A percentile compares a stretch with the other conserved stretches of the same genome.
Evolutionary conservation across 306 rosid species (phyloP).

Genomic region (Trifolium dubium): DNA sequence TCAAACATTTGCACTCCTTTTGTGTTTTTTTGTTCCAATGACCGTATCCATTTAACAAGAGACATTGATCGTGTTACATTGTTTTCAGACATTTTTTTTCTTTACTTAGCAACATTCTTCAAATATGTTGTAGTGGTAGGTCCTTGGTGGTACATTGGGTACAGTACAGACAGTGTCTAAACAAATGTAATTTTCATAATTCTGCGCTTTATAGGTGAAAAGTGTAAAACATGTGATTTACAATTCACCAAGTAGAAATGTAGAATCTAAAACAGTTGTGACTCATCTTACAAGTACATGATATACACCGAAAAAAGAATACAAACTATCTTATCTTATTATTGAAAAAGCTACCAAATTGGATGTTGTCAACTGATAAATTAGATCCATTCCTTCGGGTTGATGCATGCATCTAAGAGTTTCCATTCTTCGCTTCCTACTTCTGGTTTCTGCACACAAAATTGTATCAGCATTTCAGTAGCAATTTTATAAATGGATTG

Average conservation of each 20-base stretch:
- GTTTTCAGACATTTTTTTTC: no score
- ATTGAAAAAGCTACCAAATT: conserved; percentile 4
- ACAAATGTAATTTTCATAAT: conserved; percentile 21
- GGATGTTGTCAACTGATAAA: conserved; percentile 26
- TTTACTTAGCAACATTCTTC: no score
- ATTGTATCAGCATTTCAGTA: conserved; percentile 30
- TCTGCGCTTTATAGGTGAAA: conserved; percentile 28
- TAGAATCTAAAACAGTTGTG: conserved; percentile 31
- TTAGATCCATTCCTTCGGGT: conserved; percentile 92
- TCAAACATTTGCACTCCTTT: no score
- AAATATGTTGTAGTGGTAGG: background rate
- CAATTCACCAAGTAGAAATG: conserved; percentile 16
- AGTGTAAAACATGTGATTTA: conserved; percentile 33
- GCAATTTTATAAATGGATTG: conserved; percentile 15
- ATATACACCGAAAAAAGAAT: conserved; percentile 38
- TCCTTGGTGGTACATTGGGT: background rate
- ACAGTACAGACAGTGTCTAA: conserved; percentile 5
- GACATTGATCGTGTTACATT: no score
- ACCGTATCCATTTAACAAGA: no score
- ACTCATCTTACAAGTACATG: conserved; percentile 28
- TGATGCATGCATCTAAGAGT: conserved; percentile 91
- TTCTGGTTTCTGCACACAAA: conserved; percentile 80
- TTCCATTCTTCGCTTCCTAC: conserved; percentile 99
- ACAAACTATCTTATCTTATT: conserved; percentile 29
- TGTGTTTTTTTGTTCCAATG: no score